A percentile compares a stretch with the other conserved stretches of the same genome.
These are phyloP conservation scores for Fusarium fracticaudum DNA, from an alignment of 2,329 filamentous ascomycete species.

Conservation along the genomic window DNA sequence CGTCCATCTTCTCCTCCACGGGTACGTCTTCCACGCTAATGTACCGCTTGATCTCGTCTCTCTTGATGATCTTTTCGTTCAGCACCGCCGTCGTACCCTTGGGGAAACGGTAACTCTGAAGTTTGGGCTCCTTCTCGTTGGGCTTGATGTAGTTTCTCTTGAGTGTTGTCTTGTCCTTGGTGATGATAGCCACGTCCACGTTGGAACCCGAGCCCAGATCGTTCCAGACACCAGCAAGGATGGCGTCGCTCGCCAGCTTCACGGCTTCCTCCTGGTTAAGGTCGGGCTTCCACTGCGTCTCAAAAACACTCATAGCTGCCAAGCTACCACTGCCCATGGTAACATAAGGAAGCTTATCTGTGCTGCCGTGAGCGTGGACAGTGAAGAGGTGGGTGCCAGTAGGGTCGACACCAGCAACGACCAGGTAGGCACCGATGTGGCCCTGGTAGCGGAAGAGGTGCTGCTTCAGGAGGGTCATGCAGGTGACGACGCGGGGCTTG, in stretches of 20 bases:
- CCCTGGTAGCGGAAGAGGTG: slow-evolving; percentile 99
- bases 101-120: slow-evolving; percentile 90
- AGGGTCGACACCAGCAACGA: slow-evolving; percentile 95
- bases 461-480: slow-evolving; percentile 99
- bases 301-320: slow-evolving; percentile 97
- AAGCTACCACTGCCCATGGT: slow-evolving; percentile 98
- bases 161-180: slow-evolving; percentile 91
- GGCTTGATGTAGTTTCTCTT: slow-evolving; percentile 93
- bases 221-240: slow-evolving; percentile 98
- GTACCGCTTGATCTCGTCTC: slow-evolving; percentile 93
- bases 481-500: slow-evolving; percentile 95
- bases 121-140: slow-evolving; percentile 90
- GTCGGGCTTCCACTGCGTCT: slow-evolving; percentile 89
- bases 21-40: slow-evolving; percentile 89
- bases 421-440: slow-evolving; percentile 96
- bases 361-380: slow-evolving; percentile 97
- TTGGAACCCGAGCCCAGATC: slow-evolving; percentile 97
- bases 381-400: slow-evolving; percentile 97
- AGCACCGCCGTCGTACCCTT: slow-evolving; percentile 94
- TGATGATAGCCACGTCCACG: slow-evolving; percentile 96
- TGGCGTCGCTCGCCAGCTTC: slow-evolving; percentile 83
- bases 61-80: slow-evolving; percentile 95
- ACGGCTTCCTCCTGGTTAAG: slow-evolving; percentile 84
- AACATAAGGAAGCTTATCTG: slow-evolving; percentile 98
- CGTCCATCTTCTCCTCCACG: slow-evolving; percentile 74